Base-by-base conservation (phyloP, 169 alveolate species). In the Plasmodium fragile region DNA sequence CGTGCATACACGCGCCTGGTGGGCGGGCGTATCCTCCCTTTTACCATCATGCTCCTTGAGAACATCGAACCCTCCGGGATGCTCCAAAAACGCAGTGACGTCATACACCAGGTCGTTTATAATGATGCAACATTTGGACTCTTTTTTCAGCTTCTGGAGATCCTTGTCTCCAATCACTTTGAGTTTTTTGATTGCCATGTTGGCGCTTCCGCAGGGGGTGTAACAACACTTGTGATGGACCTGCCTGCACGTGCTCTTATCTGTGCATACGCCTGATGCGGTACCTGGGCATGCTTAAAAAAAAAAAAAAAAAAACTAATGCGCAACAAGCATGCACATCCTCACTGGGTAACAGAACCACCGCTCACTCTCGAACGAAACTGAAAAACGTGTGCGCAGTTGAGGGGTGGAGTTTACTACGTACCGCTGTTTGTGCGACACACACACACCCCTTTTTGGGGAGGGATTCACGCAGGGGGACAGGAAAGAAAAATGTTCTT, bases 61-160 rank as follows among this genome's bases (percentile, higher is more conserved):
- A 13, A 82, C 59, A 16, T 92, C 95, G 55, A 49, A 59, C 11
- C 95, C 95, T 16, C 95, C 95, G 41, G 95, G 95, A 32, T 92
- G 95, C 1, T 92, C 95, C 32, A 39, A 75, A 83, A 92, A 92
- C 65, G 92, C 55, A 92, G 70, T 92, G 22, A 92, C 95, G 34
- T 92, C 95, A 32, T 80, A 92, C 25, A 92, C 92, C 75, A 92
- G 73, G 59, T 69, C 92, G 77, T 78, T 80, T 55, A 92, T 82
- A 75, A 83, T 34, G 49, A 92, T 85, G 59, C 93, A 92, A 39
- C 87, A 53, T 41, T 87, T 87, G 69, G 89, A 78, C 70, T 87
- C 82, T 16, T 39, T 59, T 65, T 75, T 53, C 22, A 87, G 52
- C 30, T 87, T 87, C 41, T 87, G 59, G 52, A 87, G 71, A 13